A percentile compares a stretch with the other conserved stretches of the same genome.
phyloP scores from a whole-genome alignment of 2,329 filamentous ascomycete genomes.

The Diplodia seriata region DNA sequence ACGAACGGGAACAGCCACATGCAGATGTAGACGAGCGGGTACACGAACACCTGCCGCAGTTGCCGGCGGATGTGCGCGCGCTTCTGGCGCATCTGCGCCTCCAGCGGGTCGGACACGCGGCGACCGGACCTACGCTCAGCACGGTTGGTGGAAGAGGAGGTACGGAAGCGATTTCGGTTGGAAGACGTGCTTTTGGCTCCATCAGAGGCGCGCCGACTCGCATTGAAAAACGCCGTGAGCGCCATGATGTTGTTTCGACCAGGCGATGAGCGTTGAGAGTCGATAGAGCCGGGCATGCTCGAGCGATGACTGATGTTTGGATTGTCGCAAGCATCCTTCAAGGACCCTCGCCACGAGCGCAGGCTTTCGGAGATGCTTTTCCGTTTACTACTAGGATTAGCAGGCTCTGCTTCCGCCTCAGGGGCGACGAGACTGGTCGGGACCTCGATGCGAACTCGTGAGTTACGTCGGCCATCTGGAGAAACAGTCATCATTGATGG shows the following conservation, averaged over 20 bases:
- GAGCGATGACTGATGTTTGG: not conserved
- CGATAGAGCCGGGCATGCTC: slow-evolving; percentile 2
- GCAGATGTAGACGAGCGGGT: slow-evolving; percentile 73
- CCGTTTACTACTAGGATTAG: not conserved
- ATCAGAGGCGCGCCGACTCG: not conserved
- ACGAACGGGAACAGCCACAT: slow-evolving; percentile 77
- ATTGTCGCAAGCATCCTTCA: not conserved
- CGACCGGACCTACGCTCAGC: not conserved
- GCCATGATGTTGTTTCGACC: not conserved
- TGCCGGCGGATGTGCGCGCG: slow-evolving; percentile 69
- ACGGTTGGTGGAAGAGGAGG: not conserved
- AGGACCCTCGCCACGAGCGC: slow-evolving; percentile 11
- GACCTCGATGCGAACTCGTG: slow-evolving; percentile 22
- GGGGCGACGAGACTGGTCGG: not conserved
- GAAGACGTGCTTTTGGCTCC: not conserved
- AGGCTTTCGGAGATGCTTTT: slow-evolving; percentile 12
- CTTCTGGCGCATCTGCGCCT: slow-evolving; percentile 36
- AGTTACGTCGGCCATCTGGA: slow-evolving; percentile 16
- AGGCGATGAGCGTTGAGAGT: not conserved
- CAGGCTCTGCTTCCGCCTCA: not conserved
- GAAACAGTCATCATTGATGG: not conserved
- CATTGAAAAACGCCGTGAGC: not conserved
- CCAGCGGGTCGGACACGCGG: slow-evolving; percentile 8
- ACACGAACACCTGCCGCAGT: slow-evolving; percentile 75
- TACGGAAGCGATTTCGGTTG: slow-evolving; percentile 1